Percentiles rank a stretch among this genome's conserved stretches.
phyloP scores from a whole-genome alignment of 2,329 filamentous ascomycete genomes.

The Aspergillus arachidicola region DNA sequence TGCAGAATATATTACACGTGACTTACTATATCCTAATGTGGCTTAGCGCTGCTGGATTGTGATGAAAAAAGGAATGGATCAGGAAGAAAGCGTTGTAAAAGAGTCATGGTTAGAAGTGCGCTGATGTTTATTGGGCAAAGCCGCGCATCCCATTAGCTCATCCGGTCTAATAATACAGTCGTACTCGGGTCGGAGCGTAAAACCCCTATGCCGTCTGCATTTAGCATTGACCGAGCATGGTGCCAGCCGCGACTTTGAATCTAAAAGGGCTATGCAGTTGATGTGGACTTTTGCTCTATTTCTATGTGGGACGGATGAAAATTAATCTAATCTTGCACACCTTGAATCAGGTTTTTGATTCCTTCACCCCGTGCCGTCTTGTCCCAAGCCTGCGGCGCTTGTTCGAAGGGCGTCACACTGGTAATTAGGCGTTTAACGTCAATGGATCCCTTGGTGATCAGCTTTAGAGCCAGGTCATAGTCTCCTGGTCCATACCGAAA shows the following conservation, averaged over 20 bases:
- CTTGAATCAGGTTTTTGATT: slow-evolving; percentile 28
- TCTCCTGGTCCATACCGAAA: slow-evolving; percentile 35
- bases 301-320: background rate
- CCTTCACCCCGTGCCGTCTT: slow-evolving; percentile 23
- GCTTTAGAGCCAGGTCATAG: slow-evolving; percentile 39
- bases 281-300: background rate
- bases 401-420: slow-evolving; percentile 35
- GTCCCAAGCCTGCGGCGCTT: slow-evolving; percentile 39
- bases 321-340: slow-evolving; percentile 5
- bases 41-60: background rate
- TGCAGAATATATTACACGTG: background rate
- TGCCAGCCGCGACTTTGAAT: background rate
- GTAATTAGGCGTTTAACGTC: slow-evolving; percentile 36
- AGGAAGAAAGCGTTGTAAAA: too few relatives aligned
- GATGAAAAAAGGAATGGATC: background rate
- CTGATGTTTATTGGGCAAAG: too few relatives aligned
- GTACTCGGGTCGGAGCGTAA: background rate
- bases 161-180: background rate
- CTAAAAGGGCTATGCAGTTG: background rate
- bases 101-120: too few relatives aligned
- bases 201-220: background rate
- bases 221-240: too few relatives aligned
- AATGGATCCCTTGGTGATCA: slow-evolving; percentile 27
- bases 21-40: background rate
- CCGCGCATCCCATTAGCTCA: background rate